Evolutionary conservation across 1,139 yeast species (phyloP), one percentile per base, ranked within the genome.

Genomic region (Waltiozyma sp.): DNA sequence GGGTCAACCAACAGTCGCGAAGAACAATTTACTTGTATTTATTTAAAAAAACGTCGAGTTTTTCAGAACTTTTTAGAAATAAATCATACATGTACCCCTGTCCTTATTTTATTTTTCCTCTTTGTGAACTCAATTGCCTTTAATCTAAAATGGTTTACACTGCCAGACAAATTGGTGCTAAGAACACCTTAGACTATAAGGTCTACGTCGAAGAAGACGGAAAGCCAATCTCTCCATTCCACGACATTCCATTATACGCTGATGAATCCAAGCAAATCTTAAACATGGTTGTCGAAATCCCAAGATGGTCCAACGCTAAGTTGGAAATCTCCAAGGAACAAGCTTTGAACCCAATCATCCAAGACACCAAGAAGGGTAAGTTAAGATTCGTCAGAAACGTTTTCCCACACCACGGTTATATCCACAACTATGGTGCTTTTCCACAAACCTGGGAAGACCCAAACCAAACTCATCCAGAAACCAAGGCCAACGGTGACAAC

Each of bases 371-470:
- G 69, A 83, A 85, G 64, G 94, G 89, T 44, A 72, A 80, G 60
- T 78, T 84, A 48, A 73, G 96, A 63, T 87, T 78, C 54, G 94
- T 87, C 38, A 73, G 86, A 65, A 87, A 87, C 69, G 74, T 87
- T 57, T 87, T 85, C 75, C 96, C 96, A 37, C 83, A 77, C 65
- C 87, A 84, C 58, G 96, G 96, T 47, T 86, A 86, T 67, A 76
- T 89, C 52, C 95, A 84, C 68, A 87, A 86, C 70, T 87, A 87
- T 60, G 96, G 96, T 57, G 95, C 95, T 28, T 77, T 87, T 69
- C 95, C 96, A 43, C 95, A 86, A 65, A 87, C 96, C 28, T 87
- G 95, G 95, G 96, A 87, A 65, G 94, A 87, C 58, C 93, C 93
- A 46, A 77, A 76, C 53, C 63, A 57, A 49, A 62, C 68, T 46